Conservation (phyloP, 2,329 filamentous ascomycete species). For the Ascochyta rabiei region DNA sequence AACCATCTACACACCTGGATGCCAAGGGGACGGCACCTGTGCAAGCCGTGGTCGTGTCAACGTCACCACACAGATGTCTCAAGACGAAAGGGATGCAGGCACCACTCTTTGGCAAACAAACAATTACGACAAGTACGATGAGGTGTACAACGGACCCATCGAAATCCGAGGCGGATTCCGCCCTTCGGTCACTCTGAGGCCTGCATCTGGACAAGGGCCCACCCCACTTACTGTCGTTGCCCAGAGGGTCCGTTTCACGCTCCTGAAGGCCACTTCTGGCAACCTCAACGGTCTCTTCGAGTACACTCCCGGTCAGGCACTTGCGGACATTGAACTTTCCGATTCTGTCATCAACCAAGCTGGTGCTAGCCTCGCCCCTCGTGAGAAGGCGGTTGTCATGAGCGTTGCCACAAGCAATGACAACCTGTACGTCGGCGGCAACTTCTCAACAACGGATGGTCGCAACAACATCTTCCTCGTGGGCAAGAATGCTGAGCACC, state of each 20-base stretch:
- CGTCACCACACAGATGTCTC: constrained; percentile 74
- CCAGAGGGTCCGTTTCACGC: constrained; percentile 79
- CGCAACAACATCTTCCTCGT: constrained; percentile 81
- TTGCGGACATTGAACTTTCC: constrained; percentile 69
- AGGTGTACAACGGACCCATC: constrained; percentile 84
- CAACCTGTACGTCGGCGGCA: constrained; percentile 75
- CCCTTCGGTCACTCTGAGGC: constrained; percentile 78
- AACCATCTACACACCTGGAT: constrained; percentile 91
- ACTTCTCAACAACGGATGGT: constrained; percentile 68
- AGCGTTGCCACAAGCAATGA: constrained; percentile 70
- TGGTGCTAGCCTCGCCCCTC: constrained; percentile 66
- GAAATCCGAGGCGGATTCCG: constrained; percentile 79
- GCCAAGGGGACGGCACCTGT: constrained; percentile 79
- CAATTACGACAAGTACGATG: constrained; percentile 94
- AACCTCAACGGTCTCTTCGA: constrained; percentile 91
- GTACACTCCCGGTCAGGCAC: constrained; percentile 71
- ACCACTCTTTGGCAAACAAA: constrained; percentile 85
- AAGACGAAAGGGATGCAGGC: constrained; percentile 54
- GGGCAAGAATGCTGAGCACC: constrained; percentile 59
- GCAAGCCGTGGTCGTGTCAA: constrained; percentile 78
- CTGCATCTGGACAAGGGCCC: constrained; percentile 66
- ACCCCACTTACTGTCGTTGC: constrained; percentile 77
- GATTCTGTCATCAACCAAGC: constrained; percentile 78
- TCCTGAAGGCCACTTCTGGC: constrained; percentile 74
- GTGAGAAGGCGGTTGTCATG: constrained; percentile 69